Evolutionary conservation across 495 filamentous ascomycete genomes (phyloP).

Genomic region (Podospora pseudopauciseta): DNA sequence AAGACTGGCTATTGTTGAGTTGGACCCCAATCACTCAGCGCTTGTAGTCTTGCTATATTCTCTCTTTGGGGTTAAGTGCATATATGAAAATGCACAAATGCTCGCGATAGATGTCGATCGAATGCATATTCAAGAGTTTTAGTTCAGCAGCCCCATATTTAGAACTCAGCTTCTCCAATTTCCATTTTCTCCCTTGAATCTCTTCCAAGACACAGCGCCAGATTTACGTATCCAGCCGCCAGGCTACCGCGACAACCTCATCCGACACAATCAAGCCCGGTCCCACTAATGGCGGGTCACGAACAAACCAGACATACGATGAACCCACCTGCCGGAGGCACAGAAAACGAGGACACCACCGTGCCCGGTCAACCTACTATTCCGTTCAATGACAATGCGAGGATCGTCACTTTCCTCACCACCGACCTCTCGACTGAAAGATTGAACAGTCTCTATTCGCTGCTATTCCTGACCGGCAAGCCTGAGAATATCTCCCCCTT

Average conservation of each 20-base stretch:
- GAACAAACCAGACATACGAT: background rate
- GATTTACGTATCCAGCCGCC: background rate
- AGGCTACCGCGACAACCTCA: background rate
- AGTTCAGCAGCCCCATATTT: background rate
- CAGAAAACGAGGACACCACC: background rate
- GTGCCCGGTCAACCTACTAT: conserved; percentile 3
- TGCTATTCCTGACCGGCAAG: background rate
- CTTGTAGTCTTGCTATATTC: background rate
- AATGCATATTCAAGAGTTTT: background rate
- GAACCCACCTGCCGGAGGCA: background rate
- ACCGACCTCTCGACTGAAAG: background rate
- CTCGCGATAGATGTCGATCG: background rate
- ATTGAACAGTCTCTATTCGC: background rate
- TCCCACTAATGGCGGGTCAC: background rate
- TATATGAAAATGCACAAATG: background rate
- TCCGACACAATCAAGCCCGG: background rate
- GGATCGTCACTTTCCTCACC: background rate
- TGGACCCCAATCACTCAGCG: background rate
- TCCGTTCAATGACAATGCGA: background rate
- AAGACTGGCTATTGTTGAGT: background rate
- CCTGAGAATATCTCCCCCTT: conserved; percentile 12
- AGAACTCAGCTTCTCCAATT: background rate
- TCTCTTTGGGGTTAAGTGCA: background rate
- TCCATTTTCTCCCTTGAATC: background rate
- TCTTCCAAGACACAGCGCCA: background rate